phyloP scores from a whole-genome alignment of 495 filamentous ascomycete genomes.

The Lasiosphaeria miniovina region DNA sequence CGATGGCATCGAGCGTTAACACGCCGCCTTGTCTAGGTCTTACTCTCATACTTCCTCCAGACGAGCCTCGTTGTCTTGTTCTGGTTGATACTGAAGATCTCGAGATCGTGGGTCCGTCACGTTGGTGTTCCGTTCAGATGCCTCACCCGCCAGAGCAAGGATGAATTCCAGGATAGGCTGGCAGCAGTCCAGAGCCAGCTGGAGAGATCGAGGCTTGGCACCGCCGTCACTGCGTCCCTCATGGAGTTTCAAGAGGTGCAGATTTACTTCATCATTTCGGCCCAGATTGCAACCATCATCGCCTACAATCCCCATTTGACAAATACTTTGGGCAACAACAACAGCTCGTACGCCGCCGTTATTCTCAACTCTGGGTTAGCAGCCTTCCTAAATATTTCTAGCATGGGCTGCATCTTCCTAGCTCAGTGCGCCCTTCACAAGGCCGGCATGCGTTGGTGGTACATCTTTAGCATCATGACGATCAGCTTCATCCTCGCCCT shows the following conservation, averaged over 20 bases:
- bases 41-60: conserved; percentile 15
- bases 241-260: conserved; percentile 18
- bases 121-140: not conserved
- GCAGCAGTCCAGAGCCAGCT: not conserved
- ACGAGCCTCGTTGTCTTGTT: conserved; percentile 5
- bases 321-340: too few species aligned
- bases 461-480: conserved; percentile 7
- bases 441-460: conserved; percentile 18
- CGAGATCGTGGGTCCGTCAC: not conserved
- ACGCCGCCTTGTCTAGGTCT: conserved; percentile 6
- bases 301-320: not conserved
- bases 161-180: not conserved
- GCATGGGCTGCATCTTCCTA: not conserved
- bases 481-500: conserved; percentile 3
- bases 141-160: not conserved
- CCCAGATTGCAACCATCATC: conserved; percentile 12
- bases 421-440: not conserved
- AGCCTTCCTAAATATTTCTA: not conserved
- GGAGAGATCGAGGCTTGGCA: not conserved
- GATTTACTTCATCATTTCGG: conserved; percentile 9
- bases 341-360: too few species aligned
- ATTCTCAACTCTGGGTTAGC: too few species aligned
- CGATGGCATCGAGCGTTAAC: not conserved
- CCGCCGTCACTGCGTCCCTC: conserved; percentile 9
- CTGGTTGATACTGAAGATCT: not conserved